These are phyloP conservation scores for Micractinium sp. DNA, from an alignment of 139 green algal species.

Conservation along the genomic window DNA sequence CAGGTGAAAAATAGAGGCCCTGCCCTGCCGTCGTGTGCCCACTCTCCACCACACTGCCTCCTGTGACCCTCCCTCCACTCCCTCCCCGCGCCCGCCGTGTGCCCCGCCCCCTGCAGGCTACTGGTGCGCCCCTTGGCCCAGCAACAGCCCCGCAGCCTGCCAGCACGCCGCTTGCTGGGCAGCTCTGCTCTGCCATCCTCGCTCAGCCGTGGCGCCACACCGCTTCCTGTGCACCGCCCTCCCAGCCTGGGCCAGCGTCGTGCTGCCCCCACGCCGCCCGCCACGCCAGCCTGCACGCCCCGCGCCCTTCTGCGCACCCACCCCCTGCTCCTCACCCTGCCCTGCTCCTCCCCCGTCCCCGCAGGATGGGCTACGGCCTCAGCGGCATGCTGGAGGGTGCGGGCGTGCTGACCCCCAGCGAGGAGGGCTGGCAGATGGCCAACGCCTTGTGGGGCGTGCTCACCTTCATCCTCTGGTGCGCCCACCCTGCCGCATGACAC, in stretches of 20 bases:
- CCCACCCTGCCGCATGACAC: neutral
- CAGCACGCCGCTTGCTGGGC: too few relatives aligned
- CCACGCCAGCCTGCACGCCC: neutral
- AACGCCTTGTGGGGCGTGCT: constrained; percentile 7
- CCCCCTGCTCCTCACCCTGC: neutral
- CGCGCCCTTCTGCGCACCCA: neutral
- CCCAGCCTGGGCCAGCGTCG: too few relatives aligned
- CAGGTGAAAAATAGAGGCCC: too few relatives aligned
- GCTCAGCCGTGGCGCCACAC: too few relatives aligned
- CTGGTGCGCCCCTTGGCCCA: neutral
- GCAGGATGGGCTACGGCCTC: constrained; percentile 6
- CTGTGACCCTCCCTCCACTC: neutral
- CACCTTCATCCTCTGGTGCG: neutral
- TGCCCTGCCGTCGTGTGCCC: too few relatives aligned
- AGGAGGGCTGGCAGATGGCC: neutral
- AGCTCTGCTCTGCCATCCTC: too few relatives aligned
- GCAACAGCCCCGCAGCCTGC: too few relatives aligned
- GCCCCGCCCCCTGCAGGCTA: neutral
- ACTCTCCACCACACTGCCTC: neutral
- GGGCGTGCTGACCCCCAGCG: neutral
- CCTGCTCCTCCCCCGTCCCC: neutral
- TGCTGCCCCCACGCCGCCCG: neutral
- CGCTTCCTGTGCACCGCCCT: too few relatives aligned
- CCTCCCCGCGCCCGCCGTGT: too few relatives aligned
- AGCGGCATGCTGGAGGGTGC: neutral